These are phyloP conservation scores for Diddensiella santjacobensis DNA, from an alignment of 805 yeast genomes.

Conservation along the genomic window DNA sequence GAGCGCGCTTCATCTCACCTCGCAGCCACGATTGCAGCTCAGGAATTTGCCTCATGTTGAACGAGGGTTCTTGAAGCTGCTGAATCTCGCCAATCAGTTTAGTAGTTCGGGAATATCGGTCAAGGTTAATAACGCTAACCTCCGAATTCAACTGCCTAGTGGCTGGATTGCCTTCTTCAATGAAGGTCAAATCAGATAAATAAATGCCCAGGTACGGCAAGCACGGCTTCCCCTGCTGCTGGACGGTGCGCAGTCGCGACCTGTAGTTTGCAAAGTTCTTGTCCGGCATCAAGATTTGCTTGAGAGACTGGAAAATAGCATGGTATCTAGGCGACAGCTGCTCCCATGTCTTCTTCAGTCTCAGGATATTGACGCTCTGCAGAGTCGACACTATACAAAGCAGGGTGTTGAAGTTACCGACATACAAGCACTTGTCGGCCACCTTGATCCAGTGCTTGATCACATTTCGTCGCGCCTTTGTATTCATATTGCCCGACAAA, in stretches of 20 bases:
- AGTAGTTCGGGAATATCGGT: conserved; percentile 32
- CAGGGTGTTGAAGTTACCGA: conserved; percentile 33
- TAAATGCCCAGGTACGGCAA: conserved; percentile 37
- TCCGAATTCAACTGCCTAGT: conserved; percentile 12
- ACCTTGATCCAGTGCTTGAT: conserved; percentile 37
- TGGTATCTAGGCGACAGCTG: conserved; percentile 27
- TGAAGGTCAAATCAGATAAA: conserved; percentile 35
- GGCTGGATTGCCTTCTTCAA: conserved; percentile 36
- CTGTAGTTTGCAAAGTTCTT: conserved; percentile 36
- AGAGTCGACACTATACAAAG: conserved; percentile 34
- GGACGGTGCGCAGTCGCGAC: conserved; percentile 23
- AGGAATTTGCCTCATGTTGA: conserved; percentile 17
- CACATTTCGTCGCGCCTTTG: conserved; percentile 32
- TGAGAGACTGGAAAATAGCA: conserved; percentile 25
- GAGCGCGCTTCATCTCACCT: conserved; percentile 32
- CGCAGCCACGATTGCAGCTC: conserved; percentile 34
- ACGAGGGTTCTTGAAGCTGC: conserved; percentile 30
- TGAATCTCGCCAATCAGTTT: conserved; percentile 33
- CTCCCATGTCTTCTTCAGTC: conserved; percentile 35
- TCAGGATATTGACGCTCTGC: conserved; percentile 34
- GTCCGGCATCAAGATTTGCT: conserved; percentile 32
- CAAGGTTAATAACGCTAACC: conserved; percentile 32
- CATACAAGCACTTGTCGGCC: conserved; percentile 31
- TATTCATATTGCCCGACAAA: conserved; percentile 26
- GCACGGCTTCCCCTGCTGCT: conserved; percentile 24